Evolutionary conservation across 2,329 filamentous ascomycete genomes (phyloP).

Genomic region (Penicillium corylophilum): DNA sequence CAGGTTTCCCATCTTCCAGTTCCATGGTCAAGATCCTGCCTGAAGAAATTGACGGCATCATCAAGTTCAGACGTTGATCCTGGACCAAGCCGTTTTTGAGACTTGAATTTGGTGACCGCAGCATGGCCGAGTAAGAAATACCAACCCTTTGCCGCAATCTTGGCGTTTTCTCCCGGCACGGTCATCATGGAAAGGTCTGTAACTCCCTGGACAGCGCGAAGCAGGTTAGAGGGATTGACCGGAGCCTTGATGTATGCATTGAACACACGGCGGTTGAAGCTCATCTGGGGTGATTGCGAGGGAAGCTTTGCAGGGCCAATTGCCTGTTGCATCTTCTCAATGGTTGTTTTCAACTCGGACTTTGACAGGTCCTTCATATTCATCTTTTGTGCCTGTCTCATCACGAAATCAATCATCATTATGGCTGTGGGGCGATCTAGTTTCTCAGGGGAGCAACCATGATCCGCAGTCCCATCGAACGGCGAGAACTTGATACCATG

Average conservation of each 20-base stretch:
- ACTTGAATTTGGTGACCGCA: constrained; percentile 79
- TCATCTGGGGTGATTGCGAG: constrained; percentile 72
- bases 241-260: constrained; percentile 78
- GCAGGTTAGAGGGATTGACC: constrained; percentile 77
- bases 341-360: constrained; percentile 82
- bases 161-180: constrained; percentile 66
- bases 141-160: constrained; percentile 79
- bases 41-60: constrained; percentile 74
- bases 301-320: constrained; percentile 75
- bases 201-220: constrained; percentile 75
- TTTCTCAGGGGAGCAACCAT: constrained; percentile 73
- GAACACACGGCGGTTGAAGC: constrained; percentile 84
- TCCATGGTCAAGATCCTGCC: constrained; percentile 79
- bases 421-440: constrained; percentile 79
- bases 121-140: constrained; percentile 89
- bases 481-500: constrained; percentile 76
- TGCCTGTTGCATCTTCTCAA: constrained; percentile 89
- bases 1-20: constrained; percentile 84
- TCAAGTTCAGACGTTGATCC: constrained; percentile 81
- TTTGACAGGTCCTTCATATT: constrained; percentile 89
- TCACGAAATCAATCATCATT: constrained; percentile 78
- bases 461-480: constrained; percentile 69
- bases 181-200: constrained; percentile 70
- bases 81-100: constrained; percentile 73
- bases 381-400: constrained; percentile 76